phyloP scores from a whole-genome alignment of 768 basidiomycete genomes.

The Krasilnikovozyma curviuscula region DNA sequence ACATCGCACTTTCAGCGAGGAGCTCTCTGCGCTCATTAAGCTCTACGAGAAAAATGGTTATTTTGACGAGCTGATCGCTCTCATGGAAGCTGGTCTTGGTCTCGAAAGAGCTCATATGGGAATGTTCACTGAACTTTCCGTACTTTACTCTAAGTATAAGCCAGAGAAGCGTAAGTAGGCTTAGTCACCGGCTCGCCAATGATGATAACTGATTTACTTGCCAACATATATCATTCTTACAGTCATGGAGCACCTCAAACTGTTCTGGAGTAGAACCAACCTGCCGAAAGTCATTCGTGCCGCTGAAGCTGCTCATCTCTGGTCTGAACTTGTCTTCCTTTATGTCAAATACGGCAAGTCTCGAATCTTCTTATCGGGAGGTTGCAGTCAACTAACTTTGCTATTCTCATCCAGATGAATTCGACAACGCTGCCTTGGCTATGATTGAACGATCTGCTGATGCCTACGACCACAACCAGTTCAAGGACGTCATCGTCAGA shows the following conservation, averaged over 20 bases:
- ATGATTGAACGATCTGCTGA: slow-evolving; percentile 99
- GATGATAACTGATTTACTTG: not conserved
- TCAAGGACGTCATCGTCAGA: slow-evolving; percentile 93
- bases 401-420: slow-evolving; percentile 18
- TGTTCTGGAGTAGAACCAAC: slow-evolving; percentile 76
- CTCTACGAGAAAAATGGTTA: slow-evolving; percentile 79
- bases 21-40: slow-evolving; percentile 48
- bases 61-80: slow-evolving; percentile 78
- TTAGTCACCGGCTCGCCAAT: not conserved
- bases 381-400: not conserved
- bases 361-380: slow-evolving; percentile 31
- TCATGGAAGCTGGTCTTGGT: slow-evolving; percentile 80
- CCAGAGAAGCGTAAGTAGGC: slow-evolving; percentile 61
- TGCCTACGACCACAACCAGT: slow-evolving; percentile 98
- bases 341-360: slow-evolving; percentile 98
- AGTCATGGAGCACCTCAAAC: slow-evolving; percentile 98
- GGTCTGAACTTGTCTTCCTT: slow-evolving; percentile 94
- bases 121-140: slow-evolving; percentile 86
- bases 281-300: slow-evolving; percentile 98
- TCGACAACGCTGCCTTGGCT: slow-evolving; percentile 86
- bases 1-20: slow-evolving; percentile 40
- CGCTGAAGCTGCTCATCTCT: slow-evolving; percentile 86
- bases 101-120: slow-evolving; percentile 97
- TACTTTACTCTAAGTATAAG: slow-evolving; percentile 83
- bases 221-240: too few species aligned